A percentile compares a stretch with the other conserved stretches of the same genome.
These are phyloP conservation scores for Aspergillus carbonarius DNA, from an alignment of 2,329 filamentous ascomycete genomes.

Conservation along the genomic window DNA sequence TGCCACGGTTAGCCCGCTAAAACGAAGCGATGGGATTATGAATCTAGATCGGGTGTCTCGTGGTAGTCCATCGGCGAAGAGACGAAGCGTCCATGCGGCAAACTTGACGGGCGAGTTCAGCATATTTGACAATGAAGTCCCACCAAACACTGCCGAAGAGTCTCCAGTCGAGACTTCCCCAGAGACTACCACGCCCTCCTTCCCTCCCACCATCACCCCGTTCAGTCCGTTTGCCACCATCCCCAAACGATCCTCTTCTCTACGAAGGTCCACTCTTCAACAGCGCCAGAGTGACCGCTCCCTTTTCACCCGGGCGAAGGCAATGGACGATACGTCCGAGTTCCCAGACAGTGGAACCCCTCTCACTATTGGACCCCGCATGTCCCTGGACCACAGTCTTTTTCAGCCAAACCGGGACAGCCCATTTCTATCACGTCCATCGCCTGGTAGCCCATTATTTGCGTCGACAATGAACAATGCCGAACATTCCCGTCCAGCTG, in stretches of 20 bases:
- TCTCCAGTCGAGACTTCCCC: conserved; percentile 29
- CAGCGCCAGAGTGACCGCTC: conserved; percentile 72
- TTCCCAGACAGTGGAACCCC: conserved; percentile 54
- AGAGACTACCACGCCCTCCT: conserved; percentile 27
- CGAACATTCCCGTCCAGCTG: conserved; percentile 44
- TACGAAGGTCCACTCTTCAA: conserved; percentile 83
- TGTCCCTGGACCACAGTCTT: conserved; percentile 74
- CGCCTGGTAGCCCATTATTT: conserved; percentile 49
- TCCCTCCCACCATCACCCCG: conserved; percentile 37
- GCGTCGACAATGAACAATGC: conserved; percentile 30
- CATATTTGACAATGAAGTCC: conserved; percentile 64
- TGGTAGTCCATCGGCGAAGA: conserved; percentile 85
- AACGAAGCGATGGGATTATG: conserved; percentile 88
- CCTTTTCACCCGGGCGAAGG: conserved; percentile 48
- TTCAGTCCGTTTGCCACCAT: conserved; percentile 54
- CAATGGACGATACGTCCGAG: conserved; percentile 45
- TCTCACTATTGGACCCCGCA: conserved; percentile 65
- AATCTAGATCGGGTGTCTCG: conserved; percentile 75
- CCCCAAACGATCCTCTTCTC: conserved; percentile 69
- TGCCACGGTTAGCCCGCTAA: conserved; percentile 74
- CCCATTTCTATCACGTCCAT: conserved; percentile 64
- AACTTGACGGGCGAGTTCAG: conserved; percentile 65
- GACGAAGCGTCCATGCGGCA: conserved; percentile 81
- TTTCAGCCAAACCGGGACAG: conserved; percentile 65
- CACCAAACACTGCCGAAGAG: conserved; percentile 27